A percentile compares a stretch with the other conserved stretches of the same genome.
Evolutionary conservation across 495 filamentous ascomycete genomes (phyloP).

Genomic region (Tuber magnatum): DNA sequence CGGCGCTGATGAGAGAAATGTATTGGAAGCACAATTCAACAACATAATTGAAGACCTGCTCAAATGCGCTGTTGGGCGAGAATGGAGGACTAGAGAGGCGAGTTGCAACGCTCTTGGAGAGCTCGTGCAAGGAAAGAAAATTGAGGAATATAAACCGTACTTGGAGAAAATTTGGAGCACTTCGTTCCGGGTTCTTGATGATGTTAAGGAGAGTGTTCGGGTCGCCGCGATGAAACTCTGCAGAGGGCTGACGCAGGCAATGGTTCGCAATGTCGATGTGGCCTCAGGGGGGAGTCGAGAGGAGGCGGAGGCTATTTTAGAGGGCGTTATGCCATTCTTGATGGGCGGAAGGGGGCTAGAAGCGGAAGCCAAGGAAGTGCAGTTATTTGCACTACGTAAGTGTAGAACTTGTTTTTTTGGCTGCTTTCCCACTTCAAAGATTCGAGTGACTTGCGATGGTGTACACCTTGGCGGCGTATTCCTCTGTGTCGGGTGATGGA

Average conservation of each 20-base stretch:
- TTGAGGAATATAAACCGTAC: slow-evolving; percentile 67
- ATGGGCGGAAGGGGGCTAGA: slow-evolving; percentile 84
- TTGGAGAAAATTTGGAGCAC: slow-evolving; percentile 74
- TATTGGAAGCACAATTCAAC: slow-evolving; percentile 76
- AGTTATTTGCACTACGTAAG: slow-evolving; percentile 47
- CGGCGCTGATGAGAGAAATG: slow-evolving; percentile 63
- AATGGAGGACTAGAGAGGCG: slow-evolving; percentile 88
- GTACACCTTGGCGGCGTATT: not conserved
- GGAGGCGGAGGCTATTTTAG: slow-evolving; percentile 68
- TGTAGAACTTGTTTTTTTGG: not conserved
- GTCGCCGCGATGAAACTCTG: slow-evolving; percentile 72
- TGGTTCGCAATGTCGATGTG: slow-evolving; percentile 81
- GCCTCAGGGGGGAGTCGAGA: slow-evolving; percentile 67
- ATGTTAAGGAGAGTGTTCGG: slow-evolving; percentile 87
- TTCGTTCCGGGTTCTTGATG: slow-evolving; percentile 79
- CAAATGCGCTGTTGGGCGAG: slow-evolving; percentile 55
- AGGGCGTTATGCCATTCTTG: slow-evolving; percentile 78
- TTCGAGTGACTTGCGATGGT: not conserved
- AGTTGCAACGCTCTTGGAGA: slow-evolving; percentile 86
- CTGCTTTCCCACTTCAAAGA: not conserved
- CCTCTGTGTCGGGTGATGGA: not conserved
- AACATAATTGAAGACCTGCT: slow-evolving; percentile 50
- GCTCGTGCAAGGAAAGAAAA: slow-evolving; percentile 50
- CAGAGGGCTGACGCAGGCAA: slow-evolving; percentile 67
- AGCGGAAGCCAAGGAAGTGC: slow-evolving; percentile 77